phyloP scores from a whole-genome alignment of 192 early-diverging fungal species.

The Coemansia sp. region DNA sequence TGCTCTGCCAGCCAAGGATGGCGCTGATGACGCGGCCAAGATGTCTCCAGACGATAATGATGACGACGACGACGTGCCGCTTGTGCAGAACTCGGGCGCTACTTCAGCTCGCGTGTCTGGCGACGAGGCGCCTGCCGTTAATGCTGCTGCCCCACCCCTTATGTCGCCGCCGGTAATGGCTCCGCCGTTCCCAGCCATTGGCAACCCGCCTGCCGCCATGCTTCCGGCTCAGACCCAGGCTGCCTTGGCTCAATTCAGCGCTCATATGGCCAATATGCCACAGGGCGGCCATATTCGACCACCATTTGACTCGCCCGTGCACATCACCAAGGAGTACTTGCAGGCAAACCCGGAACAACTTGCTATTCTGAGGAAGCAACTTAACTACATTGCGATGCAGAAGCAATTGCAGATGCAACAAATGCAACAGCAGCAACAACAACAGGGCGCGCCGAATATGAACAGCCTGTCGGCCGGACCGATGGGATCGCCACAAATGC shows the following conservation, averaged over 20 bases:
- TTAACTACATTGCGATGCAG: constrained; percentile 5
- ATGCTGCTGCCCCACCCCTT: background rate
- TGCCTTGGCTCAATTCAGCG: constrained; percentile 23
- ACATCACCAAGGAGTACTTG: constrained; percentile 46
- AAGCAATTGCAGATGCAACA: constrained; percentile 12
- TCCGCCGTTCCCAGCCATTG: background rate
- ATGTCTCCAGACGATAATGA: background rate
- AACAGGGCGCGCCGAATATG: constrained; percentile 14
- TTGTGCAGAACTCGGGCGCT: constrained; percentile 11
- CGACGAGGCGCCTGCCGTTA: background rate
- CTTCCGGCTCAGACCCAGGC: background rate
- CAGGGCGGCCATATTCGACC: constrained; percentile 6
- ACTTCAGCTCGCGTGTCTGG: background rate
- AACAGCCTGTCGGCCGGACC: constrained; percentile 7
- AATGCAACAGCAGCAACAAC: constrained; percentile 20
- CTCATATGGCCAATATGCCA: constrained; percentile 14
- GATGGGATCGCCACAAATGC: constrained; percentile 37
- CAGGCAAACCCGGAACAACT: constrained; percentile 38
- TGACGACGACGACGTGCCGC: constrained; percentile 19
- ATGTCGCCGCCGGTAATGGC: constrained; percentile 5
- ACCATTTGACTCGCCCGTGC: constrained; percentile 18
- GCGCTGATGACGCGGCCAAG: background rate
- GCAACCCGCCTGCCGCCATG: background rate
- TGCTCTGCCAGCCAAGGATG: background rate
- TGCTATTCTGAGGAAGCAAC: constrained; percentile 23